Evolutionary conservation across 257 asterid species (phyloP).

Genomic region (Leonotis leonurus): DNA sequence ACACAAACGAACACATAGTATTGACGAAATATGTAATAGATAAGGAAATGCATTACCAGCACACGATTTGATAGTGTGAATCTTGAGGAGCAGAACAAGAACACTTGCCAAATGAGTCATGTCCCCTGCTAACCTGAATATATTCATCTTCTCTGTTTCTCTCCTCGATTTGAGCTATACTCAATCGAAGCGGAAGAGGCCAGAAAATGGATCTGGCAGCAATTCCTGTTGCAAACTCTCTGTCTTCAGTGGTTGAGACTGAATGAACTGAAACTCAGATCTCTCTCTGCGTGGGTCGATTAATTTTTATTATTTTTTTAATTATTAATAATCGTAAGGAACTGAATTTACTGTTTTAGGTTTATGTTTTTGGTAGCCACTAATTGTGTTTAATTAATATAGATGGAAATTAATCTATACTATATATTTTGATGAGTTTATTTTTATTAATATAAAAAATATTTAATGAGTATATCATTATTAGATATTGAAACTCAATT

Average conservation of each 20-base stretch:
- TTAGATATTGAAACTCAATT: too few relatives aligned
- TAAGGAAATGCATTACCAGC: constrained; percentile 43
- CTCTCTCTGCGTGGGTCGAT: too few relatives aligned
- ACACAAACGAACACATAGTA: not conserved
- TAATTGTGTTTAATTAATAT: too few relatives aligned
- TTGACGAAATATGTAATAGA: not conserved
- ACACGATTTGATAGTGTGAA: constrained; percentile 91
- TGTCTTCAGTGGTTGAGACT: not conserved
- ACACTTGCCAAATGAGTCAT: constrained; percentile 63
- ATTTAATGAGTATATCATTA: too few relatives aligned
- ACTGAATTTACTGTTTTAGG: too few relatives aligned
- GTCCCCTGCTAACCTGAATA: constrained; percentile 82
- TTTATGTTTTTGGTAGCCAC: too few relatives aligned
- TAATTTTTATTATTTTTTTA: too few relatives aligned
- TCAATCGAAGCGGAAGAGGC: not conserved
- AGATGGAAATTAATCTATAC: too few relatives aligned
- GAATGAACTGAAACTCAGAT: constrained; percentile 20
- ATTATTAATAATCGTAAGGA: too few relatives aligned
- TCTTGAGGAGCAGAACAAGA: constrained; percentile 85
- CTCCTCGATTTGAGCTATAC: not conserved
- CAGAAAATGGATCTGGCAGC: constrained; percentile 22
- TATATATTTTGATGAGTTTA: too few relatives aligned
- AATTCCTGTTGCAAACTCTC: not conserved
- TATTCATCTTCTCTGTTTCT: constrained; percentile 46
- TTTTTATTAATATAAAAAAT: too few relatives aligned